phyloP scores from a whole-genome alignment of 257 asterid genomes.

The Rubia yunnanensis region DNA sequence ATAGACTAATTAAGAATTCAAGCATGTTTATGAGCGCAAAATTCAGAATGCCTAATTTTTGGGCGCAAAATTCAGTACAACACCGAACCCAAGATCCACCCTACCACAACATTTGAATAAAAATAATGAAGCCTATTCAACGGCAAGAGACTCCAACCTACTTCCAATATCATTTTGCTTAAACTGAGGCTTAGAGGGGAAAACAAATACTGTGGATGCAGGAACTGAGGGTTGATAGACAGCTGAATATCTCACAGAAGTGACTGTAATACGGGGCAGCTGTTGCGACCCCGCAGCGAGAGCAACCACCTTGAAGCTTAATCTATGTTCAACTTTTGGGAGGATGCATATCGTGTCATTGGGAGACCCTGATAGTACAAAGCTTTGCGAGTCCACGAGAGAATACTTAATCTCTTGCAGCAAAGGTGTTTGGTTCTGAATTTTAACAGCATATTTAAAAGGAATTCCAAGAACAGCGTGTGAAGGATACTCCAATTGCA shows the following conservation, averaged over 20 bases:
- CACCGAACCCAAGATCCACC: constrained; percentile 1
- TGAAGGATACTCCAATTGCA: constrained; percentile 65
- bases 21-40: too few species aligned
- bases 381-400: constrained; percentile 72
- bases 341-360: constrained; percentile 59
- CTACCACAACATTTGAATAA: constrained; percentile 14
- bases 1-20: too few species aligned
- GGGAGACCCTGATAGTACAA: constrained; percentile 77
- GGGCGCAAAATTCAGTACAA: not conserved
- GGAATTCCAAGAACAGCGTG: constrained; percentile 80
- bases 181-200: constrained; percentile 65
- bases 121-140: constrained; percentile 11
- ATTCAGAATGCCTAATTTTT: not conserved
- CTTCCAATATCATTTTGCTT: constrained; percentile 19
- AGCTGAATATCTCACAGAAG: constrained; percentile 64
- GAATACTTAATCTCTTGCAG: constrained; percentile 88
- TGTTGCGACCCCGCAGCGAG: constrained; percentile 69
- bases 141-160: constrained; percentile 20
- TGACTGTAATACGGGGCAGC: constrained; percentile 68
- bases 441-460: constrained; percentile 43
- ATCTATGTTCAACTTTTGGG: constrained; percentile 55
- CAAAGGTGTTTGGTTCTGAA: constrained; percentile 56
- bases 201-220: constrained; percentile 63
- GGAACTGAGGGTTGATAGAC: constrained; percentile 62
- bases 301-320: constrained; percentile 68